Evolutionary conservation across 345 rosid species (phyloP), one percentile per base, ranked within the genome.

Genomic region (Raphanus sativus): DNA sequence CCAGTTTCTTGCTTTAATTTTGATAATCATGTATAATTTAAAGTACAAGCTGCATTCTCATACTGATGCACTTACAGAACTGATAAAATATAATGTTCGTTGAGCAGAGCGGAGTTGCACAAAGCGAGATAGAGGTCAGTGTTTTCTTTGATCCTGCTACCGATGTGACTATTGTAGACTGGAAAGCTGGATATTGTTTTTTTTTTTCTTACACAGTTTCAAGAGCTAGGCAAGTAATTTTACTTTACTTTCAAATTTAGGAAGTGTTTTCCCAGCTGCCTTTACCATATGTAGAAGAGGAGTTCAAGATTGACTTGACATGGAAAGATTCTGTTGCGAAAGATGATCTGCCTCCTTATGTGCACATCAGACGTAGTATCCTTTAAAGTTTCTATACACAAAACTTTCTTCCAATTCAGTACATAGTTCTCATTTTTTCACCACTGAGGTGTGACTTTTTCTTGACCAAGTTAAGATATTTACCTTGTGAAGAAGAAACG

Each of bases 281-380:
- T 71, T 73, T 91, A 61, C 98, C 98, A 26, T 90, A 88, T 77
- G 84, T 76, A 67, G 89, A 84, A 50, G 97, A 90, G 73, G 98
- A 94, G 86, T 94, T 94, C 88, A 92, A 88, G 86, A 70, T 90
- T 71, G 93, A 92, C 73, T 62, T 82, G 52, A 81, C 89, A 56
- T 86, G 88, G 89, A 90, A 87, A 75, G 88, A 77, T 54, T 70
- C 81, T 79, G 75, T 65, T 74, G 81, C 84, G 26, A 89, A 92
- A 82, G 69, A 83, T 73, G 93, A 87, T 75, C 92, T 89, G 38
- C 94, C 97, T 85, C 84, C 92, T 50, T 94, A 94, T 74, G 89
- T 85, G 75, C 97, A 90, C 81, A 94, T 94, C 77, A 88, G 86
- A 77, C 95, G 97, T 78, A 94, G 98, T 94, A 94, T 92, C 98